These are phyloP conservation scores for Vigna unguiculata DNA, from an alignment of 306 rosid genomes.

Conservation along the genomic window DNA sequence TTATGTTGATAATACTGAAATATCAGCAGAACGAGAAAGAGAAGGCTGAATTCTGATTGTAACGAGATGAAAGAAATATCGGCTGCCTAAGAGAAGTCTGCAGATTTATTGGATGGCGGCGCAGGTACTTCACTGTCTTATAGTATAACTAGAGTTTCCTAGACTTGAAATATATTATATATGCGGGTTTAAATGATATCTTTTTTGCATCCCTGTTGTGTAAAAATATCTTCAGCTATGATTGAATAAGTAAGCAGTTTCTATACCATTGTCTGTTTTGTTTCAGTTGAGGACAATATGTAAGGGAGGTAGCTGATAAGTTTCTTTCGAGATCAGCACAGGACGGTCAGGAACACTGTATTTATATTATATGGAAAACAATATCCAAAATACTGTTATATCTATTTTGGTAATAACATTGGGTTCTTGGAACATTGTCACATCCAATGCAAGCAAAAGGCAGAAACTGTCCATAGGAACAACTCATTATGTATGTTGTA, in stretches of 20 bases:
- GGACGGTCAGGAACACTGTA: slow-evolving; percentile 67
- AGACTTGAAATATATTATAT: neutral
- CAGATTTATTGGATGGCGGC: slow-evolving; percentile 98
- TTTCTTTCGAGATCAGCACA: slow-evolving; percentile 46
- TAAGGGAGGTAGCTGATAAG: neutral
- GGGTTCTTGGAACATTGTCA: slow-evolving; percentile 87
- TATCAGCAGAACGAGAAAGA: neutral
- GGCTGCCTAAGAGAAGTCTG: slow-evolving; percentile 39
- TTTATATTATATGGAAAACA: slow-evolving; percentile 77
- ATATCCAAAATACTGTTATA: slow-evolving; percentile 80
- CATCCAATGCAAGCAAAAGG: slow-evolving; percentile 87
- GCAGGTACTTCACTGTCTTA: slow-evolving; percentile 70
- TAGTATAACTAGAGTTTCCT: neutral
- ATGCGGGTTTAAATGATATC: neutral
- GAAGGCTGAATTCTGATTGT: slow-evolving; percentile 18
- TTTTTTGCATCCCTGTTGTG: neutral
- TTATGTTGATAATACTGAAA: slow-evolving; percentile 32
- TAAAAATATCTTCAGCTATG: neutral
- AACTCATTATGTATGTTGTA: slow-evolving; percentile 56
- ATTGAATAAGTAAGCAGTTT: neutral
- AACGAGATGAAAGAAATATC: neutral
- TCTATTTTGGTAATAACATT: slow-evolving; percentile 88
- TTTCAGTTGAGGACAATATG: neutral
- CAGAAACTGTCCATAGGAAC: slow-evolving; percentile 79
- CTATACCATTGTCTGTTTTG: neutral